These are phyloP conservation scores for Fusarium begoniae DNA, from an alignment of 2,329 filamentous ascomycete genomes.

Conservation along the genomic window DNA sequence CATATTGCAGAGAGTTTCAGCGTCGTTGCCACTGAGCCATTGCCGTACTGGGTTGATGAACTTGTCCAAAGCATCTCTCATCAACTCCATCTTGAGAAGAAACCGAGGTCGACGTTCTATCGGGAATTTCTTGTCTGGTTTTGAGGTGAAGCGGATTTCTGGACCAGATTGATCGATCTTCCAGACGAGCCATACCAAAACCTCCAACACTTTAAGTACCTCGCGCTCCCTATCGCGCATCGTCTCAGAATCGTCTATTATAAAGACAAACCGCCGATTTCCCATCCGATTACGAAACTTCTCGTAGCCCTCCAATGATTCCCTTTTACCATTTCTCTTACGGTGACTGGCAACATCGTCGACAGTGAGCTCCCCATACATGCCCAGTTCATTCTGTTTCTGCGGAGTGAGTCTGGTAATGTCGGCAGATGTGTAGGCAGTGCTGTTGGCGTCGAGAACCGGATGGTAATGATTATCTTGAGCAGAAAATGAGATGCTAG, in stretches of 20 bases:
- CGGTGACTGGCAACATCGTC: background rate
- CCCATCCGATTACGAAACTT: background rate
- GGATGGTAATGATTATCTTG: background rate
- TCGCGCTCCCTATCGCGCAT: background rate
- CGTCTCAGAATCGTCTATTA: conserved; percentile 25
- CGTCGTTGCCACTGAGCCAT: background rate
- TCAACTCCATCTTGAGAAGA: background rate
- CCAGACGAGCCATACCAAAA: conserved; percentile 7
- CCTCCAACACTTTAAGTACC: background rate
- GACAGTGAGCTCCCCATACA: background rate
- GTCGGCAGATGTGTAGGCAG: background rate
- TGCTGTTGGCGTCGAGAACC: background rate
- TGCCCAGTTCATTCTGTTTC: background rate
- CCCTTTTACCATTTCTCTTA: background rate
- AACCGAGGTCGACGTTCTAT: no score
- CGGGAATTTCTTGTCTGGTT: background rate
- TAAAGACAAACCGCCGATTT: conserved; percentile 13
- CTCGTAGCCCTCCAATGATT: background rate
- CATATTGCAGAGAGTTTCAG: conserved; percentile 13
- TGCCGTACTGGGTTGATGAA: background rate
- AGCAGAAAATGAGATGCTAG: background rate
- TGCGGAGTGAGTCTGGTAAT: background rate
- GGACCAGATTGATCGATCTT: background rate
- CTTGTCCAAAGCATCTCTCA: background rate
- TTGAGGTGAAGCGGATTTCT: conserved; percentile 21